Base-by-base conservation (phyloP, 176 grass and related monocot genomes). In the Tillandsia fasciculata region DNA sequence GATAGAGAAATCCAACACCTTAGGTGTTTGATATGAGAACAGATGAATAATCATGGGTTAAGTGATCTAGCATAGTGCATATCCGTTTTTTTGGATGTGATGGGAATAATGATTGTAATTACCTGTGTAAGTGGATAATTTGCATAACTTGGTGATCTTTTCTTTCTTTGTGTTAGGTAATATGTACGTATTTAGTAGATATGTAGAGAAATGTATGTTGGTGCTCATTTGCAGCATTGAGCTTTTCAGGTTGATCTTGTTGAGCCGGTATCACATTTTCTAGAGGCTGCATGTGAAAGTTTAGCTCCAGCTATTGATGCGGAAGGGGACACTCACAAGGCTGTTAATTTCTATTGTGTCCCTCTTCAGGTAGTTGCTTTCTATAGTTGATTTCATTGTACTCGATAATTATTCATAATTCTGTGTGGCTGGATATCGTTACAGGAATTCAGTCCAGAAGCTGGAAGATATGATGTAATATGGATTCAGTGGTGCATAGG, bases 401-500 rank as follows among this genome's bases (percentile, higher is more conserved):
- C 11, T 80, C n/a, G 53, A 11, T 0, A 0, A 11, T 10, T 11
- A 70, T 76, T 54, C 53, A 72, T 14, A 79, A 70, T 15, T 48
- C 49, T 12, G 64, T 48, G 48, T 73, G 65, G 70, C 3, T 23
- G 66, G 9, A 33, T 17, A 9, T 10, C 2, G 12, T 24, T 51
- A 33, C 54, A 99, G 94, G 87, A 99, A 33, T 99, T 93, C 70
- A 90, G 72, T 74, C 87, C 94, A 12, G 87, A 99, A 84, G 84
- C 65, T 74, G 89, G 80, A 72, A 85, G 90, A 74, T 99, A 99
- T 76, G 94, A 99, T 90, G 89, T 99, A 42, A 93, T 99, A 86
- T 99, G 94, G 94, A 72, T 99, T 64, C 94, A 99, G 63, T 99
- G 94, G 94, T 99, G 94, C 79, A 93, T 99, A 70, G 94, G 94